Evolutionary conservation across 1,284 basidiomycete genomes (phyloP), one percentile per base, ranked within the genome.

Genomic region (Naganishia cerealis): DNA sequence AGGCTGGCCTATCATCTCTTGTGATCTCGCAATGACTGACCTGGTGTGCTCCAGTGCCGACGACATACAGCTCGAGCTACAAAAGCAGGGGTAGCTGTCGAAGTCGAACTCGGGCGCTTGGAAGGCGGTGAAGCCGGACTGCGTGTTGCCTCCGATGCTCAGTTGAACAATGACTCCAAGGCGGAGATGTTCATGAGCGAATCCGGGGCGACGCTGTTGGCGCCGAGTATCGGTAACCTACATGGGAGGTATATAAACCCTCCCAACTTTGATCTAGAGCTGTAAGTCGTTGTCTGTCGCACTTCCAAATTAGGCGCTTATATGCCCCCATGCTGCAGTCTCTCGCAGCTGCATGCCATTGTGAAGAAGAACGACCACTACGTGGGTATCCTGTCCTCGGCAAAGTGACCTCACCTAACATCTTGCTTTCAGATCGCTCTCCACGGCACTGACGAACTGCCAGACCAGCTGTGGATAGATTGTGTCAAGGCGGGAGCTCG

Each of bases 71-170:
- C 71, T 48, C 67, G 74, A 9, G 76, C 76, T 0, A 76, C 75
- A 46, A 72, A 65, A 48, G 72, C 75, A 52, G 82, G 82, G 15
- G 79, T 83, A 55, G 81, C 81, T 0, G 81, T 81, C 43, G 82
- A 83, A 72, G 82, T 83, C 54, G 82, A 83, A 73, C 75, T 83
- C 8, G 82, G 82, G 46, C 73, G 82, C 46, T 70, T 83, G 42
- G 81, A 82, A 58, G 81, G 82, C 36, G 82, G 82, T n/a, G 82
- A 83, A 67, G 81, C 80, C 2, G 82, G 82, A 39, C 74, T 83
- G 18, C 72, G 81, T n/a, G 75, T 79, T 67, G 81, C 82, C 66
- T 74, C 76, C 10, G 80, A 81, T 26, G 80, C 78, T 10, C 79
- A 81, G 74, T 75, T 82, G 54, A 83, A 81, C 16, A 78, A 81